phyloP scores from a whole-genome alignment of 148 eudicot species.

The Arbutus unedo region DNA sequence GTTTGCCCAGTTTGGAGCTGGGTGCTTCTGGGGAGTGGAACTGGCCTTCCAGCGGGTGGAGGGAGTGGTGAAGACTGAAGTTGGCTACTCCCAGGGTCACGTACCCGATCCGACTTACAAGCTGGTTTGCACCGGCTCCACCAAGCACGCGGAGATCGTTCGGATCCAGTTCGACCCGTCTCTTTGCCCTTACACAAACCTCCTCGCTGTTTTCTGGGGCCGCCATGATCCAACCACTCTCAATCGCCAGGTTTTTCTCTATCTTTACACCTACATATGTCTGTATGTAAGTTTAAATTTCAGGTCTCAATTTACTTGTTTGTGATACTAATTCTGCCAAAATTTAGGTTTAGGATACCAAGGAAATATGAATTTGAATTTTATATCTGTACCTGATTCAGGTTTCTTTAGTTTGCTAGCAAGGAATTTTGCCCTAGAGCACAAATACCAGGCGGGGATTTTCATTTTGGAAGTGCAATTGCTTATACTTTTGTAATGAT shows the following conservation, averaged over 20 bases:
- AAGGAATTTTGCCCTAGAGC: not conserved
- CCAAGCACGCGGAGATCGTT: conserved; percentile 74
- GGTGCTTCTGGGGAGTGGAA: conserved; percentile 99
- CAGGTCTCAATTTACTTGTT: not conserved
- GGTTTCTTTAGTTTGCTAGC: not conserved
- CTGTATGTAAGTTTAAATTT: not conserved
- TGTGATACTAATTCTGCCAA: not conserved
- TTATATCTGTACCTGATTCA: not conserved
- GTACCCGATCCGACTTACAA: conserved; percentile 62
- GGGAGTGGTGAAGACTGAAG: conserved; percentile 85
- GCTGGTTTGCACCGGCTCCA: conserved; percentile 61
- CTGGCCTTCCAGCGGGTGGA: conserved; percentile 67
- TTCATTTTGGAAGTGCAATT: not conserved
- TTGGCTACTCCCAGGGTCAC: conserved; percentile 88
- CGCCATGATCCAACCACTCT: conserved; percentile 88
- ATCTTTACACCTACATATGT: not conserved
- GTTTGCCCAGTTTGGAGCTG: conserved; percentile 86
- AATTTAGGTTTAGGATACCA: not conserved
- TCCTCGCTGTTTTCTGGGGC: conserved; percentile 71
- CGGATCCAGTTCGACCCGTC: conserved; percentile 86
- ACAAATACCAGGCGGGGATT: not conserved
- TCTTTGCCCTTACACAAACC: conserved; percentile 53
- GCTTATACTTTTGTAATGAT: not conserved
- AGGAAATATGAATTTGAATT: not conserved
- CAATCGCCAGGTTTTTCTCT: conserved; percentile 70